Percentiles rank a stretch among this genome's conserved stretches.
Evolutionary conservation across 78 protist species (phyloP).

Genomic region (Creolimax fragrantissima): DNA sequence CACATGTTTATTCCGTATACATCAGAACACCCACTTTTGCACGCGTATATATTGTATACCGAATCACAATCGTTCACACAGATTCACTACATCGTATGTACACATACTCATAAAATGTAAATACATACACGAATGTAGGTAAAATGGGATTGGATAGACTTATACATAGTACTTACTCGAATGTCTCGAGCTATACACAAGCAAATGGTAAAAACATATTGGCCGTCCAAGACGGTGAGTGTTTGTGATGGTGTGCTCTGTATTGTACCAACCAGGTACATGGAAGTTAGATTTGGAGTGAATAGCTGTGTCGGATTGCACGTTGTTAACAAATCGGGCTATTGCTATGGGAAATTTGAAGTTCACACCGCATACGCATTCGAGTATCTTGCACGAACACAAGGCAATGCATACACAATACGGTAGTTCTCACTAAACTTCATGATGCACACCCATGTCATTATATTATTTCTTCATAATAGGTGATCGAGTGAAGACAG

Average conservation of each 20-base stretch:
- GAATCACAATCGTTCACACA: no score
- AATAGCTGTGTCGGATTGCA: not conserved
- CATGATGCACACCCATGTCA: no score
- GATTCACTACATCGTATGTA: no score
- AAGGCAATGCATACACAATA: not conserved
- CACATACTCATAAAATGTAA: no score
- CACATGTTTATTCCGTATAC: no score
- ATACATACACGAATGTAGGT: no score
- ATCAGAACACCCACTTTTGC: no score
- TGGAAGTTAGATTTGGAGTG: not conserved
- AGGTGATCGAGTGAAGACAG: not conserved
- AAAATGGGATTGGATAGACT: not conserved
- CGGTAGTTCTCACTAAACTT: no score
- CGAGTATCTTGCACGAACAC: not conserved
- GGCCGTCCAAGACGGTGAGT: not conserved
- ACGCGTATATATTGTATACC: no score
- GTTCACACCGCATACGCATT: not conserved
- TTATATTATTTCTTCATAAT: no score
- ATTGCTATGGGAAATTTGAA: not conserved
- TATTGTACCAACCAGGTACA: not conserved
- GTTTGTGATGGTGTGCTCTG: not conserved
- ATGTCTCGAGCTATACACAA: not conserved
- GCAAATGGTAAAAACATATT: not conserved
- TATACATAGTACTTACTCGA: not conserved
- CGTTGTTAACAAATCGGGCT: not conserved